Percentiles rank a stretch among this genome's conserved stretches.
Evolutionary conservation across 2,329 filamentous ascomycete genomes (phyloP).

Genomic region (Diplodia sapinea): DNA sequence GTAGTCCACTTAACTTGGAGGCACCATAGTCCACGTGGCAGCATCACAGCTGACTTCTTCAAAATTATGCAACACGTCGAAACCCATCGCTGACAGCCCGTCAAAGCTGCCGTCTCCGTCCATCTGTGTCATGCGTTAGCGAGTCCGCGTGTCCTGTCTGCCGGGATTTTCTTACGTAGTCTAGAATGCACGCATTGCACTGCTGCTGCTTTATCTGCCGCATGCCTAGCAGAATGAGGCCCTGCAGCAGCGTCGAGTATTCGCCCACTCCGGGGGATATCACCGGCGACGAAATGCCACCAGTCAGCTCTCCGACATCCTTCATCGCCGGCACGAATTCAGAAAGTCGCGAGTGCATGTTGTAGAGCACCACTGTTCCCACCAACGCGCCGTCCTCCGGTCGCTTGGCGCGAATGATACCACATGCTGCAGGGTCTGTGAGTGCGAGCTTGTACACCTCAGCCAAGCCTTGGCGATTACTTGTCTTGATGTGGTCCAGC

Average conservation of each 20-base stretch:
- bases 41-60: conserved; percentile 78
- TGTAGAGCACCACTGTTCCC: conserved; percentile 81
- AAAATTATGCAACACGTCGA: conserved; percentile 77
- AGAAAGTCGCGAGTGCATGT: conserved; percentile 69
- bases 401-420: conserved; percentile 81
- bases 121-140: conserved; percentile 55
- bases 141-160: conserved; percentile 41
- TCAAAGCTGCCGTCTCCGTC: conserved; percentile 75
- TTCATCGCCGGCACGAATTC: conserved; percentile 73
- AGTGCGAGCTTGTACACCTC: conserved; percentile 82
- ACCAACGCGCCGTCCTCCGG: conserved; percentile 70
- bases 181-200: conserved; percentile 73
- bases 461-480: conserved; percentile 76
- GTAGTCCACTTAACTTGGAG: conserved; percentile 33
- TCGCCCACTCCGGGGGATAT: conserved; percentile 71
- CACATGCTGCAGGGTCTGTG: conserved; percentile 72
- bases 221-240: conserved; percentile 78
- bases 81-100: conserved; percentile 78
- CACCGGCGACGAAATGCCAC: conserved; percentile 80
- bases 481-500: conserved; percentile 73
- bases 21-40: conserved; percentile 64
- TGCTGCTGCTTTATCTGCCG: conserved; percentile 82
- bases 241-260: conserved; percentile 76
- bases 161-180: conserved; percentile 68
- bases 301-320: conserved; percentile 64